Evolutionary conservation across 768 basidiomycete genomes (phyloP).

Genomic region (Boletus barrowsii): DNA sequence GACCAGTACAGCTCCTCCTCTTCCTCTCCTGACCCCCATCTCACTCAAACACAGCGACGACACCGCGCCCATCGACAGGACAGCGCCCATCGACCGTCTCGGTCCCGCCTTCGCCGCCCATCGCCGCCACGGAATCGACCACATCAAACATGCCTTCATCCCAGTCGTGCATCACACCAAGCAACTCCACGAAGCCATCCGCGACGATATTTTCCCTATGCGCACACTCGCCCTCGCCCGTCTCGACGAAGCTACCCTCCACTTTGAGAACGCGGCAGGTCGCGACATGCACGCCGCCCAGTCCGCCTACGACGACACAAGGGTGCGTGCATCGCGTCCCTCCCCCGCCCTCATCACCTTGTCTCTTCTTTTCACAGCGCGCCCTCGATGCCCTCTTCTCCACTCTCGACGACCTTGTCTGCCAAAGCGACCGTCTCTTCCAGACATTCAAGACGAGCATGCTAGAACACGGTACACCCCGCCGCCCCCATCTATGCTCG

Average conservation of each 20-base stretch:
- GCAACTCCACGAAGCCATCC: constrained; percentile 35
- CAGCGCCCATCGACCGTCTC: constrained; percentile 47
- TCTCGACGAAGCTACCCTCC: constrained; percentile 56
- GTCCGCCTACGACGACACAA: constrained; percentile 36
- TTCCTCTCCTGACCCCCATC: background rate
- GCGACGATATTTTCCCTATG: constrained; percentile 31
- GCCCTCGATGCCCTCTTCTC: constrained; percentile 40
- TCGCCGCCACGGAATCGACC: constrained; percentile 25
- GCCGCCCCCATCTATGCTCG: background rate
- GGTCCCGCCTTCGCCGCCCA: constrained; percentile 37
- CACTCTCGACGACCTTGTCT: constrained; percentile 49
- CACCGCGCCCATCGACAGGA: constrained; percentile 40
- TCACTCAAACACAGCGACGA: constrained; percentile 29
- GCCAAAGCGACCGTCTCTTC: constrained; percentile 51
- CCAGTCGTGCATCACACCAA: constrained; percentile 36
- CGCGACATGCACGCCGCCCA: constrained; percentile 43
- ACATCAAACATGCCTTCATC: constrained; percentile 32
- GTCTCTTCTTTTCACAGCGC: constrained; percentile 31
- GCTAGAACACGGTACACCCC: constrained; percentile 44
- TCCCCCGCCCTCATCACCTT: constrained; percentile 11
- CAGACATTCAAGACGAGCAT: constrained; percentile 42
- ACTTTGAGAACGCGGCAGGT: constrained; percentile 44
- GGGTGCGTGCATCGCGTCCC: constrained; percentile 37
- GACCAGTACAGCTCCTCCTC: constrained; percentile 18
- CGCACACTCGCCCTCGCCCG: constrained; percentile 42